Evolutionary conservation across 2,329 filamentous ascomycete species (phyloP).

Genomic region (Penicillium sp.): DNA sequence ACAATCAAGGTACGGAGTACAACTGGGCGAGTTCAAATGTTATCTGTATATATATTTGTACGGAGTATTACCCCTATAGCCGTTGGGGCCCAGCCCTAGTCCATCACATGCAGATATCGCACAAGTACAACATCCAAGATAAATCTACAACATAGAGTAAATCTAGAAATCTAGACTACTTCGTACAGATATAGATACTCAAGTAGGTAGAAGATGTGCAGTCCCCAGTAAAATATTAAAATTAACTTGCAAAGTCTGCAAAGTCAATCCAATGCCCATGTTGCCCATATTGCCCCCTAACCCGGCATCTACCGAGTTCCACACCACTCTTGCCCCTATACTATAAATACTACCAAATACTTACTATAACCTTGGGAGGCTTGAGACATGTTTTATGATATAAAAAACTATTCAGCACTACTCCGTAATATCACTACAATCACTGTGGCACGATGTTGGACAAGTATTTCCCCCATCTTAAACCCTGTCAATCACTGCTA

Average conservation of each 20-base stretch:
- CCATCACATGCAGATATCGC: not conserved
- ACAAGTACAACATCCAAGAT: not conserved
- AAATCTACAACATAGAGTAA: not conserved
- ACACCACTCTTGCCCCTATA: not conserved
- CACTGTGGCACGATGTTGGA: not conserved
- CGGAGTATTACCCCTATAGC: not conserved
- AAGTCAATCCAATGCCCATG: not conserved
- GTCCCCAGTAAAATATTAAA: not conserved
- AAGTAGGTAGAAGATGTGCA: conserved; percentile 1
- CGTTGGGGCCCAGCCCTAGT: conserved; percentile 1
- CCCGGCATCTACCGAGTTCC: conserved; percentile 4
- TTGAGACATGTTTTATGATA: conserved; percentile 3
- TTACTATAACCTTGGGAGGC: not conserved
- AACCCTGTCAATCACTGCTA: conserved; percentile 9
- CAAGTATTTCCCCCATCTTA: not conserved
- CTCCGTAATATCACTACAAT: not conserved
- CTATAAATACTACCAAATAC: not conserved
- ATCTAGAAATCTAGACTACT: not conserved
- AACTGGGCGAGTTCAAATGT: not conserved
- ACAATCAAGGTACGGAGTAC: not conserved
- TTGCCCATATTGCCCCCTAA: not conserved
- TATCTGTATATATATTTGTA: not conserved
- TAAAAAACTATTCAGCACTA: not conserved
- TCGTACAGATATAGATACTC: not conserved
- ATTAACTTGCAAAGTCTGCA: not conserved